Base-by-base conservation (phyloP, 202 grass and related monocot genomes). In the Dendrocalamus latiflorus region DNA sequence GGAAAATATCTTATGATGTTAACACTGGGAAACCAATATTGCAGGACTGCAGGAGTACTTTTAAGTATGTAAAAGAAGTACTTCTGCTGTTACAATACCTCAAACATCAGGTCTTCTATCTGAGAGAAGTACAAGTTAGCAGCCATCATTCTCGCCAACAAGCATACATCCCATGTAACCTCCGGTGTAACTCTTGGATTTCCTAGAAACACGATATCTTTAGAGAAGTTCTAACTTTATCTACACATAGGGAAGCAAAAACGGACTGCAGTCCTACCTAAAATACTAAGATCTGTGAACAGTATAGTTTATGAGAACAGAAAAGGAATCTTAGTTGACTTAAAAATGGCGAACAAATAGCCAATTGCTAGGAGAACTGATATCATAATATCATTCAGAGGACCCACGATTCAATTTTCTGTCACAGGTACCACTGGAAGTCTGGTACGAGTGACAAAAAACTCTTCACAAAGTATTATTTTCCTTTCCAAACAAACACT, bases 81-180 rank as follows among this genome's bases (percentile, higher is more conserved):
- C 24, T 34, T 43, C 8, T 70, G 26, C 6, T 76, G 65, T 66
- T 81, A 62, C 55, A 73, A 49, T 88, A 95, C 95, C 93, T 98
- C 93, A 90, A 99, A 99, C 96, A 99, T 99, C 83, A 99, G 85
- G 84, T 99, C 91, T 89, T 99, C 96, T 72, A 99, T 99, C 87
- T 92, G 93, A 51, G 91, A 91, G 79, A 90, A 96, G 74, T 99
- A 99, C 89, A 99, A 84, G 80, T 91, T 94, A 76, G 89, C 91
- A 90, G 96, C 96, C 93, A 96, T 99, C 86, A 99, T 91, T 83
- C 93, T 87, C 33, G 96, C 91, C 88, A 99, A 84, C 75, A 99
- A 96, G 86, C 96, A 99, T 85, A 96, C 96, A 92, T 99, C 93
- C n/a, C 96, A 86, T 65, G 96, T 99, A 76, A 95, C 93, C 68